A percentile compares a stretch with the other conserved stretches of the same genome.
These are phyloP conservation scores for Physaria fendleri DNA, from an alignment of 345 rosid species.

Conservation along the genomic window DNA sequence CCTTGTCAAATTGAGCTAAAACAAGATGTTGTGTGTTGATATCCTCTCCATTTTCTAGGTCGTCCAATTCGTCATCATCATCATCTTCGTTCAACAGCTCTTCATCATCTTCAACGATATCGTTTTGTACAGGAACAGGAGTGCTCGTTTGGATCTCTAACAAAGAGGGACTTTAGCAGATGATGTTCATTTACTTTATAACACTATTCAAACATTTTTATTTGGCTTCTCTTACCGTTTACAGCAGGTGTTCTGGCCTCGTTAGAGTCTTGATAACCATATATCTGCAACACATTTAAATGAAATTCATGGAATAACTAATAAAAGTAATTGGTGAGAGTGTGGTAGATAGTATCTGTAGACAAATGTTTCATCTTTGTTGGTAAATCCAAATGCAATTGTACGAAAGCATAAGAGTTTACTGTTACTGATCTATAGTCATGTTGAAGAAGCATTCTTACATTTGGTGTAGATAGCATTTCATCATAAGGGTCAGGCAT, in stretches of 20 bases:
- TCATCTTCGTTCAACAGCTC: no score
- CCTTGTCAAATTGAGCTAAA: no score
- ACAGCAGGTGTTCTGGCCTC: constrained; percentile 83
- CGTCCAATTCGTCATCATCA: no score
- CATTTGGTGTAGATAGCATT: constrained; percentile 89
- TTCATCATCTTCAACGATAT: no score
- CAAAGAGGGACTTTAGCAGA: constrained; percentile 11
- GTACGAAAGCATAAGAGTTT: neutral
- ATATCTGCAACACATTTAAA: constrained; percentile 48
- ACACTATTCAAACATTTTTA: neutral
- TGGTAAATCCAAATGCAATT: neutral
- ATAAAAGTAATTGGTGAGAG: neutral
- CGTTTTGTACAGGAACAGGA: no score
- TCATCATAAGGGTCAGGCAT: constrained; percentile 93
- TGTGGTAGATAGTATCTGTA: neutral
- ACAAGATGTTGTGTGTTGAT: no score
- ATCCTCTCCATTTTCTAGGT: no score
- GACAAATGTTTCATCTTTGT: neutral
- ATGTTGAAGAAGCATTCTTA: constrained; percentile 30
- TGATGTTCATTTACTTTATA: neutral
- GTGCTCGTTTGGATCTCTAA: constrained; percentile 74
- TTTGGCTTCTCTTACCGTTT: constrained; percentile 42
- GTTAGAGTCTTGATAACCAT: constrained; percentile 90
- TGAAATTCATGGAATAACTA: neutral
- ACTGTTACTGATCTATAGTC: neutral